Conservation (phyloP, 2,329 filamentous ascomycete genomes). For the Magnaporthiopsis poae region DNA sequence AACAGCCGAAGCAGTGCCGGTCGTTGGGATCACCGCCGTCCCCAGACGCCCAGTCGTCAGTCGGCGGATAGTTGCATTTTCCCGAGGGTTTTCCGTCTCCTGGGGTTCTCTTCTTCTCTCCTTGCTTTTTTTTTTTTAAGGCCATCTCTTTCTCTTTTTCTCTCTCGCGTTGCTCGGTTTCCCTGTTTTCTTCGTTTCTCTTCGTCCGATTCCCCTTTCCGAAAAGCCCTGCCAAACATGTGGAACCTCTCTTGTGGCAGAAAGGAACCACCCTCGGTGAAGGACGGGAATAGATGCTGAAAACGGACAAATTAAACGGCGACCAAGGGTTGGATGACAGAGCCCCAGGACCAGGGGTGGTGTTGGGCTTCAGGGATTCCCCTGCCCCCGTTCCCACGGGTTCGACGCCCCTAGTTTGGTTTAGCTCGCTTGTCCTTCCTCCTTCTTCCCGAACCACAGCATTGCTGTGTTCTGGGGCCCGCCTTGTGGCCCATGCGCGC, state of each 20-base stretch:
- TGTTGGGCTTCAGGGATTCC: too few species aligned
- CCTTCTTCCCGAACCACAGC: too few species aligned
- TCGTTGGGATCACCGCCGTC: neutral
- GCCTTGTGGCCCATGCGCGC: neutral
- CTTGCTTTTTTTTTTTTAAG: too few species aligned
- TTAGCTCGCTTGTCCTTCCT: neutral
- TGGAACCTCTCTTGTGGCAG: neutral
- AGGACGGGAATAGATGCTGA: neutral
- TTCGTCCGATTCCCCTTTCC: neutral
- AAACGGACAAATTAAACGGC: neutral
- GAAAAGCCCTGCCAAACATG: neutral
- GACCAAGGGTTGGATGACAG: neutral
- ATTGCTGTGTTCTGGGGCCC: too few species aligned
- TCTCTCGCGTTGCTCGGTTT: neutral
- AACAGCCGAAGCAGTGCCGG: neutral
- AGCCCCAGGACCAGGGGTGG: neutral
- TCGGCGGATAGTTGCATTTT: neutral
- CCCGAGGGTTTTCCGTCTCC: neutral
- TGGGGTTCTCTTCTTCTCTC: neutral
- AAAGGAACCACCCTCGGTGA: neutral
- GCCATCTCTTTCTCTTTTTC: too few species aligned
- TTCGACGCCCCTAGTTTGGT: neutral
- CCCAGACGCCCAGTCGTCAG: neutral
- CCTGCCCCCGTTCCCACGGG: neutral
- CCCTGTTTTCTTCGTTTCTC: neutral